Evolutionary conservation across 257 asterid species (phyloP).

Genomic region (Avicennia marina): DNA sequence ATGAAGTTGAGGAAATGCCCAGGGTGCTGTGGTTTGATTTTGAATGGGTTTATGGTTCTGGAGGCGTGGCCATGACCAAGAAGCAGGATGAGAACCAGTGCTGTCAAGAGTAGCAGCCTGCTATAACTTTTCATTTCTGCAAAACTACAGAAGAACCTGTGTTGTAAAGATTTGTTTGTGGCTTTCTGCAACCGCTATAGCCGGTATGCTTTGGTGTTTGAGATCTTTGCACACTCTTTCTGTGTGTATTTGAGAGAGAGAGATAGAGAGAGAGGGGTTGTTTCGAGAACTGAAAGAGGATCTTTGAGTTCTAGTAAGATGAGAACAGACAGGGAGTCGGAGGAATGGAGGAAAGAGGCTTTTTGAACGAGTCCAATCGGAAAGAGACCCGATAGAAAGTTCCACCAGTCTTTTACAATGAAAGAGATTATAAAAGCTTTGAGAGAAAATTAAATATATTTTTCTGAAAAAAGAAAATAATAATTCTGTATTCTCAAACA

Average conservation of each 20-base stretch:
- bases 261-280: constrained; percentile 17
- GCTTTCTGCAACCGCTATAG: neutral
- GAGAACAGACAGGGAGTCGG: constrained; percentile 33
- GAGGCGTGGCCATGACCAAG: constrained; percentile 31
- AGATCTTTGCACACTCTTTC: neutral
- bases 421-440: too few relatives aligned
- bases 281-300: constrained; percentile 1
- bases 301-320: constrained; percentile 9
- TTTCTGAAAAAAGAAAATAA: too few relatives aligned
- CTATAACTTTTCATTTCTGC: constrained; percentile 23
- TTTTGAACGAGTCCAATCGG: constrained; percentile 44
- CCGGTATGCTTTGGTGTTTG: too few relatives aligned
- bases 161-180: too few relatives aligned
- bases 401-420: too few relatives aligned
- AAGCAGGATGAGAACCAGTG: constrained; percentile 25
- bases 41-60: constrained; percentile 39
- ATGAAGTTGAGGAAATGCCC: constrained; percentile 48
- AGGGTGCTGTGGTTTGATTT: constrained; percentile 22
- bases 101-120: constrained; percentile 9
- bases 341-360: constrained; percentile 15
- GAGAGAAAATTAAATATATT: too few relatives aligned
- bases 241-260: neutral
- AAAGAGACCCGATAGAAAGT: neutral
- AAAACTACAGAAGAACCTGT: neutral
- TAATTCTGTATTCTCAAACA: constrained; percentile 23